Evolutionary conservation across 2,329 filamentous ascomycete genomes (phyloP), one percentile per base, ranked within the genome.

Genomic region (Graphilbum ipis-grandicollis): DNA sequence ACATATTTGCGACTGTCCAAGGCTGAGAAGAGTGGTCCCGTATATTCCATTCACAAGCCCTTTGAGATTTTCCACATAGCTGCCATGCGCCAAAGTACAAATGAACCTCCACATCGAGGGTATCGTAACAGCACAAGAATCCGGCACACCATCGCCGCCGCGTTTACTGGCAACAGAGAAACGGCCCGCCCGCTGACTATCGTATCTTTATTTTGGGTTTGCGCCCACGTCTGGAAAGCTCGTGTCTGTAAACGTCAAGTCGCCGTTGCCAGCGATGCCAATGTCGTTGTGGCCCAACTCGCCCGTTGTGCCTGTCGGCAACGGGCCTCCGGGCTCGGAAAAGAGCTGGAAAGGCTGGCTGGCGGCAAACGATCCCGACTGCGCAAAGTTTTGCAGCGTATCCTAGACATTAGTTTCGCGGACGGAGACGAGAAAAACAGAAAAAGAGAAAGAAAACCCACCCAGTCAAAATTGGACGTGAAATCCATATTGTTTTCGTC

Each of bases 381-480:
- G 69, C 1, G 68, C 61, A 42, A 66, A 73, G 36, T 62, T 71
- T 41, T 74, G 68, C 34, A 74, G 65, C 12, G 65, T 62, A 31
- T 63, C 62, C 69, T 73, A 13, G 5, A 28, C 26, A 28, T n/a
- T n/a, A n/a, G n/a, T n/a, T n/a, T n/a, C n/a, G n/a, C n/a, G n/a
- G n/a, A 23, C 21, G 21, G 17, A 33, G 17, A 21, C 19, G 17
- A 33, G 10, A 33, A 7, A n/a, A 28, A 5, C 26, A 13, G 26
- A 19, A 25, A 4, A 21, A 14, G n/a, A 14, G 17, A 12, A 31
- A 9, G 33, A n/a, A n/a, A n/a, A 48, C 66, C 51, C 59, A 72
- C 69, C 69, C 69, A 74, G 52, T 74, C 68, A 48, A 74, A 68
- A 34, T 65, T 69, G 31, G 57, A 52, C 25, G 58, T 56, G 35